Conservation (phyloP, 805 yeast species). For the Ogataea minuta region DNA sequence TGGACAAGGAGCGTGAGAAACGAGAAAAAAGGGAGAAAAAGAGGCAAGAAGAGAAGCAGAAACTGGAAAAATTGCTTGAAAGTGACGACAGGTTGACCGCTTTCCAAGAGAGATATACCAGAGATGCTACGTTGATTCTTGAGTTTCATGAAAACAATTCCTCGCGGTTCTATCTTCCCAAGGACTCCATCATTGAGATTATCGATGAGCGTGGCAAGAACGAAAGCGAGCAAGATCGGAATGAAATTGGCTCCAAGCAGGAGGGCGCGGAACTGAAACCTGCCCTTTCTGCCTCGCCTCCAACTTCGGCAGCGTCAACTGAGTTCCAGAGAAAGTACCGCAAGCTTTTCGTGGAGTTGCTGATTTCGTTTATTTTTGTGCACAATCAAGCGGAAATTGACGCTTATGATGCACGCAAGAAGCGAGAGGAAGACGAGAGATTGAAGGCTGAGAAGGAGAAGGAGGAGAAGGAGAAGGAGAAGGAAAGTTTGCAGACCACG, state of each 20-base stretch:
- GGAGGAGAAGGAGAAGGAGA: constrained; percentile 31
- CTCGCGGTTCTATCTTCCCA: constrained; percentile 73
- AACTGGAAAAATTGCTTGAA: constrained; percentile 20
- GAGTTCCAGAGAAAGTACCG: constrained; percentile 17
- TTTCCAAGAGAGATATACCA: constrained; percentile 68
- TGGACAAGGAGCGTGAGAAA: constrained; percentile 18
- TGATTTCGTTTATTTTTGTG: constrained; percentile 48
- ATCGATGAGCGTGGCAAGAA: constrained; percentile 31
- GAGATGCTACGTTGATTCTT: constrained; percentile 72
- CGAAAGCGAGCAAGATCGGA: constrained; percentile 12
- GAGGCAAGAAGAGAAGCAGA: constrained; percentile 22
- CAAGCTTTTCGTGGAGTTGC: constrained; percentile 37
- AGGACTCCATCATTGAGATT: constrained; percentile 70
- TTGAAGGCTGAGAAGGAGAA: constrained; percentile 23
- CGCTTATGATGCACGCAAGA: constrained; percentile 38
- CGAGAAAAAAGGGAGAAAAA: constrained; percentile 17
- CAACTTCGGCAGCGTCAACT: constrained; percentile 11
- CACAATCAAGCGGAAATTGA: constrained; percentile 52
- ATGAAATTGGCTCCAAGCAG: not conserved
- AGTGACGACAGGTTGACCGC: constrained; percentile 66
- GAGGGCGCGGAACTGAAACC: constrained; percentile 10
- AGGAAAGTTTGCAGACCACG: constrained; percentile 24
- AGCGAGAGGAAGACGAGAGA: constrained; percentile 21
- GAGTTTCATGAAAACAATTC: constrained; percentile 82
- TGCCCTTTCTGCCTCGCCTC: constrained; percentile 10